These are phyloP conservation scores for Cryomyces antarcticus DNA, from an alignment of 495 filamentous ascomycete species.

Conservation along the genomic window DNA sequence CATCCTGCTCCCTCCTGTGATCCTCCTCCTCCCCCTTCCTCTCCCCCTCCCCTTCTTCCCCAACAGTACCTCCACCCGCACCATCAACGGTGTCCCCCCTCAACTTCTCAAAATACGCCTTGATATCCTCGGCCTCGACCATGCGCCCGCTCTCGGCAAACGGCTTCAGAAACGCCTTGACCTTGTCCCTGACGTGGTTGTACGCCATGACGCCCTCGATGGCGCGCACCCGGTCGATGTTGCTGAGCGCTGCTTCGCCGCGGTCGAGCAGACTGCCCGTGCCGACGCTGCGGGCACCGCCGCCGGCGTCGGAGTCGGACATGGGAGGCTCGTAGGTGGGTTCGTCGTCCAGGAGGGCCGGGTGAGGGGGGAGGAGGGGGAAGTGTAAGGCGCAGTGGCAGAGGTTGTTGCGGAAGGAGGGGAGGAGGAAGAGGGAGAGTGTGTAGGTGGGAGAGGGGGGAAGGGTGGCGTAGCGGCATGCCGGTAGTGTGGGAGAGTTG, in stretches of 20 bases:
- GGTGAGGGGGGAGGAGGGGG: constrained; percentile 44
- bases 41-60: constrained; percentile 18
- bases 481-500: constrained; percentile 22
- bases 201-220: constrained; percentile 97
- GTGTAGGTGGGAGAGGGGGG: constrained; percentile 29
- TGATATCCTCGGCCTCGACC: constrained; percentile 87
- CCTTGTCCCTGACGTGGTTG: constrained; percentile 80
- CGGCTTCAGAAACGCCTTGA: constrained; percentile 77
- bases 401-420: constrained; percentile 50
- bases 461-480: constrained; percentile 19
- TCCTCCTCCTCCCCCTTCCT: constrained; percentile 3
- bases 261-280: constrained; percentile 66
- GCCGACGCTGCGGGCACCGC: constrained; percentile 33
- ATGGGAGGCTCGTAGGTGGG: constrained; percentile 78
- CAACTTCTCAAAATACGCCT: constrained; percentile 82
- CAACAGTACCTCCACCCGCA: constrained; percentile 24
- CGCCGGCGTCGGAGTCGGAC: constrained; percentile 28
- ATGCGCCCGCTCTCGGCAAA: constrained; percentile 78
- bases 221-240: constrained; percentile 74
- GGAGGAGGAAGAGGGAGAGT: constrained; percentile 64
- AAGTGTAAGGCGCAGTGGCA: constrained; percentile 71
- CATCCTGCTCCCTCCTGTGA: constrained; percentile 36
- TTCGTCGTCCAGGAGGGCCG: constrained; percentile 80
- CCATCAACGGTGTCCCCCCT: constrained; percentile 57
- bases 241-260: constrained; percentile 74